Evolutionary conservation across 1,139 yeast species (phyloP).

Genomic region (Diutina neorugosa): DNA sequence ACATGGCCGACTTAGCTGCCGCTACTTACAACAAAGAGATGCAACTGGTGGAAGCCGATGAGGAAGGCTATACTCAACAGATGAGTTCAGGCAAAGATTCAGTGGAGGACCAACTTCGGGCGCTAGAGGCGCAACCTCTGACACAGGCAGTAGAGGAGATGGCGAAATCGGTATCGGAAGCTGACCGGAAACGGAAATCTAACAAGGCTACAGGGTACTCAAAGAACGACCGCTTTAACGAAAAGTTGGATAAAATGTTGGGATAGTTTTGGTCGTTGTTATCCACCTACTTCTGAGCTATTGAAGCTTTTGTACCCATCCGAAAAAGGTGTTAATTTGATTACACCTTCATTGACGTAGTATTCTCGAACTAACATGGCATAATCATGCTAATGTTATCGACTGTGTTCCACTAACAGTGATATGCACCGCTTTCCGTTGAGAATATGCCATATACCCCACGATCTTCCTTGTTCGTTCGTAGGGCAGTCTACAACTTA

Average conservation of each 20-base stretch:
- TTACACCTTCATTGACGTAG: no score
- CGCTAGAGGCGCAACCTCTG: neutral
- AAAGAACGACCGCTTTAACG: constrained; percentile 1
- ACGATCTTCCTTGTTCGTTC: no score
- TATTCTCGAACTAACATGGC: no score
- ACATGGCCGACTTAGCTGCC: constrained; percentile 42
- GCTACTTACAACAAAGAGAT: constrained; percentile 26
- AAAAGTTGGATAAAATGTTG: constrained; percentile 1
- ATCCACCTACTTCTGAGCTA: neutral
- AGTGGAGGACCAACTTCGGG: neutral
- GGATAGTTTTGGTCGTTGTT: neutral
- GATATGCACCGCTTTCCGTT: no score
- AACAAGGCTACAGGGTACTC: neutral
- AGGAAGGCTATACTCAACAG: constrained; percentile 24
- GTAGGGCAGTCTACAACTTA: no score
- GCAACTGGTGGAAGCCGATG: constrained; percentile 24
- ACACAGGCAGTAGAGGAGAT: neutral
- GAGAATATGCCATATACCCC: no score
- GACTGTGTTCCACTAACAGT: no score
- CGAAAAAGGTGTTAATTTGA: no score
- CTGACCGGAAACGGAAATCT: neutral
- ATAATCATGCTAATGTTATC: no score
- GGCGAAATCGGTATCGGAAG: neutral
- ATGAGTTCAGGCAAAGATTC: neutral
- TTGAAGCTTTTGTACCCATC: no score